Base-by-base conservation (phyloP, 495 filamentous ascomycete species). In the Aspergillus homomorphus region DNA sequence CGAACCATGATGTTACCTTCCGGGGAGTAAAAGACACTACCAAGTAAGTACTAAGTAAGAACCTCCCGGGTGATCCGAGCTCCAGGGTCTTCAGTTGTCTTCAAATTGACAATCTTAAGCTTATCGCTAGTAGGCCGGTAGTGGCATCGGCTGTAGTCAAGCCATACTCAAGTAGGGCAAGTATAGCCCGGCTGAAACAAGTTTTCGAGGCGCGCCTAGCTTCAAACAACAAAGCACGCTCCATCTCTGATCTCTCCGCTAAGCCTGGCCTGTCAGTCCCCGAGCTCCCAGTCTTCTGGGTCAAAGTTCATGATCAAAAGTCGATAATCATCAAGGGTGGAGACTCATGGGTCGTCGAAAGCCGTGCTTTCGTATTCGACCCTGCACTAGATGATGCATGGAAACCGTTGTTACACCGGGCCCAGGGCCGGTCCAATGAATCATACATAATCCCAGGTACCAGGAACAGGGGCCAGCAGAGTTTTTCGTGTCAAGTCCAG, bases 121-220 rank as follows among this genome's bases (percentile, higher is more conserved):
- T 53, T 53, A 53, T 53, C 51, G 30, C 20, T 53, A 43, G 51
- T 53, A 42, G 5, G 20, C 22, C 21, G 30, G 23, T 51, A 51
- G 49, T 24, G 49, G 28, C 45, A 48, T 5, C 20, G 20, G 22
- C 46, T 26, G 7, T 2, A 9, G 33, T 38, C 33, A 5, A 38
- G 15, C 33, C 33, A 38, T 38, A 38, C 33, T 38, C 33, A 38
- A 38, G 33, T 38, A 38, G 46, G 48, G 16, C 22, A n/a, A 26
- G 28, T 51, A 18, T 24, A 30, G 48, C 24, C 48, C 23, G 48
- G 23, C 48, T 28, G 48, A 51, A 33, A 33, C 48, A 16, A 51
- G 48, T 51, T 28, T 51, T 51, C 12, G 48, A 28, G 19, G n/a
- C n/a, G n/a, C n/a, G n/a, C n/a, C 28, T 24, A 23, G 48, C 16